Conservation (phyloP, 257 asterid species). For the Petunia secreta region DNA sequence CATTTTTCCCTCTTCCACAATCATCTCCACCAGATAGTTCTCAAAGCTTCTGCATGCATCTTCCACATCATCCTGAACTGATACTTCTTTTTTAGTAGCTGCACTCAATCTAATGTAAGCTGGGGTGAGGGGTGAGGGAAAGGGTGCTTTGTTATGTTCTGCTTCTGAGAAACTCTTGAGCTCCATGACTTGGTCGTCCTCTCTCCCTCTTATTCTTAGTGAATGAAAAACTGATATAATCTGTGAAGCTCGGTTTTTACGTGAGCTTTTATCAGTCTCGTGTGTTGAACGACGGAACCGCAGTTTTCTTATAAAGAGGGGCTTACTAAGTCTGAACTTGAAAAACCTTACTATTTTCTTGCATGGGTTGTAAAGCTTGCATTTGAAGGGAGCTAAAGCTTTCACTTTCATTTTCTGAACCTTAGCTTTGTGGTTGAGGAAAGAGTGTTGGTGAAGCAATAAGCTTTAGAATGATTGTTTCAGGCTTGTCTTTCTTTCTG, state of each 20-base stretch:
- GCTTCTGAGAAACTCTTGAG: slow-evolving; percentile 59
- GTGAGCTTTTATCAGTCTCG: slow-evolving; percentile 23
- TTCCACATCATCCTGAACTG: slow-evolving; percentile 39
- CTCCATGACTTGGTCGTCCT: slow-evolving; percentile 47
- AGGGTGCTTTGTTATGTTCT: slow-evolving; percentile 49
- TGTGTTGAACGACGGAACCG: slow-evolving; percentile 25
- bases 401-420: slow-evolving; percentile 42
- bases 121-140: slow-evolving; percentile 77
- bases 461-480: slow-evolving; percentile 24
- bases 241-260: slow-evolving; percentile 25
- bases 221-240: slow-evolving; percentile 35
- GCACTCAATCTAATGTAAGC: slow-evolving; percentile 52
- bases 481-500: slow-evolving; percentile 26
- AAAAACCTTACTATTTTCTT: slow-evolving; percentile 50
- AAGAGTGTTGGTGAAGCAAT: slow-evolving; percentile 42
- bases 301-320: slow-evolving; percentile 50
- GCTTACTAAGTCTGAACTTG: slow-evolving; percentile 53
- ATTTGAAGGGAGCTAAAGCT: slow-evolving; percentile 45
- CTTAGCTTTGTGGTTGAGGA: slow-evolving; percentile 24
- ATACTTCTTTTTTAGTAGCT: slow-evolving; percentile 21
- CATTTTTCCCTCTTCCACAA: slow-evolving; percentile 64
- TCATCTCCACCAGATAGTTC: slow-evolving; percentile 66
- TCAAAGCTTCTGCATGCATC: slow-evolving; percentile 80
- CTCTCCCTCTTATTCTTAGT: slow-evolving; percentile 31
- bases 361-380: slow-evolving; percentile 60